Conservation (phyloP, 805 yeast genomes). For the Nakazawaea pomicola region DNA sequence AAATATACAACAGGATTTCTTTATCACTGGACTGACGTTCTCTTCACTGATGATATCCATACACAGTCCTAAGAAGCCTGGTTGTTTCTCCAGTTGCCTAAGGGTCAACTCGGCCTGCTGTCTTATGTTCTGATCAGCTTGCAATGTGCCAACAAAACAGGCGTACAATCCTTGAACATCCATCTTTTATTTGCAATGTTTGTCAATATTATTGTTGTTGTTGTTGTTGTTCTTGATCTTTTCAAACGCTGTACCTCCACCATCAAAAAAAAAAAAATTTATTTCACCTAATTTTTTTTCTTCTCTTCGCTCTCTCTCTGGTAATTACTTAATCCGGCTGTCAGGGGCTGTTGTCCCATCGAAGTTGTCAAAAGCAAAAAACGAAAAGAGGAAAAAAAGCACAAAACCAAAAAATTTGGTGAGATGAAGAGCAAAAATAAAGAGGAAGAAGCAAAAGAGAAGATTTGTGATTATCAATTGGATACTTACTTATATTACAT, state of each 20-base stretch:
- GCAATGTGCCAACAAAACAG: constrained; percentile 77
- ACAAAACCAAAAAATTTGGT: not conserved
- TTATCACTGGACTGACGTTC: constrained; percentile 49
- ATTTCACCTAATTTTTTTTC: too few relatives aligned
- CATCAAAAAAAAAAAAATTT: too few relatives aligned
- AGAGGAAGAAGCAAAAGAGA: not conserved
- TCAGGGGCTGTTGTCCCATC: too few relatives aligned
- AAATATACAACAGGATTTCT: constrained; percentile 80
- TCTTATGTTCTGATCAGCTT: constrained; percentile 56
- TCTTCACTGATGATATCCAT: constrained; percentile 61
- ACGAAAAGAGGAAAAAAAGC: not conserved
- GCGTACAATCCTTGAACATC: constrained; percentile 62
- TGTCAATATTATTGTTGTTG: too few relatives aligned
- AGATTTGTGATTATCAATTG: not conserved
- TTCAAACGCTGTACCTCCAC: too few relatives aligned
- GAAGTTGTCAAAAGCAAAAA: too few relatives aligned
- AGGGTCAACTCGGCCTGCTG: constrained; percentile 67
- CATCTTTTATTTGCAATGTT: constrained; percentile 40
- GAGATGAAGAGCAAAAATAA: not conserved
- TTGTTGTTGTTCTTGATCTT: too few relatives aligned
- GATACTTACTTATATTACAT: not conserved
- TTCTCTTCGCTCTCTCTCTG: too few relatives aligned
- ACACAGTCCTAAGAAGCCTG: constrained; percentile 82
- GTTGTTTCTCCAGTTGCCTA: constrained; percentile 46
- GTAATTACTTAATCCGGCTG: too few relatives aligned